Conservation (phyloP, 768 basidiomycete species). For the Leccinum aurantiacum region DNA sequence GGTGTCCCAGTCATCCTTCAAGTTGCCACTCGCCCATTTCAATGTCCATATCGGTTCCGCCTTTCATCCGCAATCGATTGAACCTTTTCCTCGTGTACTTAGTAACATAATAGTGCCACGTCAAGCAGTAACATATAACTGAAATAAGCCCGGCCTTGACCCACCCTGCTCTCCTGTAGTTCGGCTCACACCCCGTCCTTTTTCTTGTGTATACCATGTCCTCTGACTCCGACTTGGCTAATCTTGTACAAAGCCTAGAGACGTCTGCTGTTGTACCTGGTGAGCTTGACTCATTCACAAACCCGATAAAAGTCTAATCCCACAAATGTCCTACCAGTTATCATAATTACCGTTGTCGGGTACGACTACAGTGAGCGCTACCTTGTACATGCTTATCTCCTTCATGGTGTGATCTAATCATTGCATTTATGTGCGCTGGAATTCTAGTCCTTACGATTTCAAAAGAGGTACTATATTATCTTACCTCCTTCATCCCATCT, state of each 20-base stretch:
- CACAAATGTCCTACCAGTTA: not conserved
- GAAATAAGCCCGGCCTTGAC: not conserved
- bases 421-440: not conserved
- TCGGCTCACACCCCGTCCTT: not conserved
- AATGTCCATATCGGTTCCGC: not conserved
- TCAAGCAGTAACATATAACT: not conserved
- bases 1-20: not conserved
- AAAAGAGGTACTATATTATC: conserved; percentile 8
- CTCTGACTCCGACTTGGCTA: not conserved
- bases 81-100: not conserved
- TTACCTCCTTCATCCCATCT: not conserved
- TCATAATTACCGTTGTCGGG: conserved; percentile 4
- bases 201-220: not conserved
- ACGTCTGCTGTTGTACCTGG: not conserved
- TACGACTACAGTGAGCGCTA: conserved; percentile 18
- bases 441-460: conserved; percentile 15
- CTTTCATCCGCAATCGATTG: not conserved
- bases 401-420: not conserved
- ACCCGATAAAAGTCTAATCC: not conserved
- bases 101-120: not conserved
- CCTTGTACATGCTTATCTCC: not conserved
- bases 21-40: not conserved
- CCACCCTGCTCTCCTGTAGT: not conserved
- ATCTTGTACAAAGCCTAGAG: not conserved
- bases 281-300: not conserved